Conservation (phyloP, 352 stramenopile species). For the Globisporangium cystogenes region DNA sequence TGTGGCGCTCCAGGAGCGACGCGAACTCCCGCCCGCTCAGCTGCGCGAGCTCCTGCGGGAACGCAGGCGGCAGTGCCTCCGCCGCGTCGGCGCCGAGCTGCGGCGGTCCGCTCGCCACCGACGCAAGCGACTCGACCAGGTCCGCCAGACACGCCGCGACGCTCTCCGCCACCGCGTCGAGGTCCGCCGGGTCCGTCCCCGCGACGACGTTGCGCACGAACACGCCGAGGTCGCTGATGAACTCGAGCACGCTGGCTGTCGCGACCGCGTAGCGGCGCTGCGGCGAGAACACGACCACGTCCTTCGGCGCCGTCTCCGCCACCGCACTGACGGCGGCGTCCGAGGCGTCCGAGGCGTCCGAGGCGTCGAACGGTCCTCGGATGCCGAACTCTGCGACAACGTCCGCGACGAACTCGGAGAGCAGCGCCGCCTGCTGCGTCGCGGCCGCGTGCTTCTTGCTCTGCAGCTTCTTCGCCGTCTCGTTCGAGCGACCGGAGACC, state of each 20-base stretch:
- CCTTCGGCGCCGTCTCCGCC: background rate
- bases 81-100: background rate
- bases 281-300: slow-evolving; percentile 13
- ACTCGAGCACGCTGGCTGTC: slow-evolving; percentile 27
- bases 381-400: slow-evolving; percentile 30
- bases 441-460: slow-evolving; percentile 17
- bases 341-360: no score
- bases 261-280: slow-evolving; percentile 25
- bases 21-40: slow-evolving; percentile 45
- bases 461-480: slow-evolving; percentile 27
- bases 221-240: slow-evolving; percentile 35
- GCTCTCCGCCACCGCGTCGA: slow-evolving; percentile 24
- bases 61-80: slow-evolving; percentile 24
- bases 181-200: slow-evolving; percentile 13
- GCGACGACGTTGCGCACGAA: slow-evolving; percentile 29
- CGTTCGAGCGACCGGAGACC: slow-evolving; percentile 31
- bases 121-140: slow-evolving; percentile 19
- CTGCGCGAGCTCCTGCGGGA: slow-evolving; percentile 42
- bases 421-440: slow-evolving; percentile 11
- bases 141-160: slow-evolving; percentile 19
- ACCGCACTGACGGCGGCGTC: background rate
- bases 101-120: background rate
- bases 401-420: slow-evolving; percentile 23
- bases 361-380: slow-evolving; percentile 8
- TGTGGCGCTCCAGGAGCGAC: slow-evolving; percentile 29